phyloP scores from a whole-genome alignment of 1,284 basidiomycete species.

The Puccinia horiana region DNA sequence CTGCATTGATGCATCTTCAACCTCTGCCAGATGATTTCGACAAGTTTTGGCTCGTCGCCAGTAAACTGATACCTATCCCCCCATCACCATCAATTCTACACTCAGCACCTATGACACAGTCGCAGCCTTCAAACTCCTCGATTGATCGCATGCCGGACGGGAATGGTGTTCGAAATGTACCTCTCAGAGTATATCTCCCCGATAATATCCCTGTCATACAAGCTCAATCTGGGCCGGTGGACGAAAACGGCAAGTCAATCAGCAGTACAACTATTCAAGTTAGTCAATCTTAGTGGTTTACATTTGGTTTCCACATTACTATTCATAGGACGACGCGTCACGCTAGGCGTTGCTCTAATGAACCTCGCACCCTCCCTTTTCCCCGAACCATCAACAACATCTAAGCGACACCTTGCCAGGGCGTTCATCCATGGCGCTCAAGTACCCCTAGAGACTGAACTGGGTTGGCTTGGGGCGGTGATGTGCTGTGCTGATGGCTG shows the following conservation, averaged over 20 bases:
- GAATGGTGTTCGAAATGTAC: conserved; percentile 79
- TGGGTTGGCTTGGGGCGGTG: conserved; percentile 88
- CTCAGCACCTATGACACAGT: conserved; percentile 62
- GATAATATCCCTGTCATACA: conserved; percentile 82
- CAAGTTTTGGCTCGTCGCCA: conserved; percentile 85
- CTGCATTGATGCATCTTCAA: not conserved
- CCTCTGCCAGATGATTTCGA: conserved; percentile 81
- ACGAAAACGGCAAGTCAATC: conserved; percentile 63
- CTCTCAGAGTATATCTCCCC: conserved; percentile 84
- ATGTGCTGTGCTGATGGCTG: conserved; percentile 90
- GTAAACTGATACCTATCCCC: conserved; percentile 69
- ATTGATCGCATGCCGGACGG: conserved; percentile 70
- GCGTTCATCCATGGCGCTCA: conserved; percentile 84
- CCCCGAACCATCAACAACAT: conserved; percentile 50
- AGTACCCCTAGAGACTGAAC: conserved; percentile 79
- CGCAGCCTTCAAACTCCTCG: conserved; percentile 64
- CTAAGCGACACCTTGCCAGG: conserved; percentile 59
- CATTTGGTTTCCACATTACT: not conserved
- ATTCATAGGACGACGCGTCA: conserved; percentile 60
- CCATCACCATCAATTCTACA: conserved; percentile 45
- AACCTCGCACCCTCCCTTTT: conserved; percentile 52
- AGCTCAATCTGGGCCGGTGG: conserved; percentile 77
- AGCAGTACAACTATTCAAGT: not conserved
- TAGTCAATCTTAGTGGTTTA: not conserved
- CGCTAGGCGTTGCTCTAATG: conserved; percentile 55